Percentiles rank a stretch among this genome's conserved stretches.
phyloP scores from a whole-genome alignment of 768 basidiomycete species.

The Russula virescens region DNA sequence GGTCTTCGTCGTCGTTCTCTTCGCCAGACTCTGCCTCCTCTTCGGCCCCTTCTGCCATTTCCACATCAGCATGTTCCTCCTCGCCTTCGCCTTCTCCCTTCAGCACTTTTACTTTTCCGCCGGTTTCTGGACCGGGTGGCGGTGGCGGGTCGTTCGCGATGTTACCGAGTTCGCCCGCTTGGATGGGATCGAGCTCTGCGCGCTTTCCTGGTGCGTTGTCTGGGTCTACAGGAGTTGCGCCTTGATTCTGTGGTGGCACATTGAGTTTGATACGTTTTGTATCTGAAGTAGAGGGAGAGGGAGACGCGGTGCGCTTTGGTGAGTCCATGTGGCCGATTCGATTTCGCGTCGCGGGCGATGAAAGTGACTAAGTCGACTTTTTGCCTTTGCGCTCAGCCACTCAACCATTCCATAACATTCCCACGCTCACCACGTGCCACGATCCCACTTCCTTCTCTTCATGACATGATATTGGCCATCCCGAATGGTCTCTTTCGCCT shows the following conservation, averaged over 20 bases:
- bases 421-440: slow-evolving; percentile 2
- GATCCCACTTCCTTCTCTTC: no score
- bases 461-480: slow-evolving; percentile 13
- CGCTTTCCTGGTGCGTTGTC: slow-evolving; percentile 80
- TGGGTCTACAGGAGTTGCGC: slow-evolving; percentile 71
- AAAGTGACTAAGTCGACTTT: slow-evolving; percentile 3
- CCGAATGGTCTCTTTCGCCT: slow-evolving; percentile 13
- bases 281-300: slow-evolving; percentile 31
- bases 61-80: slow-evolving; percentile 67
- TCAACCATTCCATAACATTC: no score
- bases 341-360: neutral
- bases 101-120: slow-evolving; percentile 33
- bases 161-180: slow-evolving; percentile 74
- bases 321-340: slow-evolving; percentile 26
- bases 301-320: slow-evolving; percentile 36
- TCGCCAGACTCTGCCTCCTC: slow-evolving; percentile 75
- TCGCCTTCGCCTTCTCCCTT: slow-evolving; percentile 52
- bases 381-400: no score
- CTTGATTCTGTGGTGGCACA: slow-evolving; percentile 42
- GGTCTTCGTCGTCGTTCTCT: slow-evolving; percentile 82
- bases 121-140: slow-evolving; percentile 31
- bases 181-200: slow-evolving; percentile 79
- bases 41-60: slow-evolving; percentile 74
- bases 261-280: slow-evolving; percentile 34
- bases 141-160: slow-evolving; percentile 40